phyloP scores from a whole-genome alignment of 768 basidiomycete species.

The Phaeotremella skinneri region DNA sequence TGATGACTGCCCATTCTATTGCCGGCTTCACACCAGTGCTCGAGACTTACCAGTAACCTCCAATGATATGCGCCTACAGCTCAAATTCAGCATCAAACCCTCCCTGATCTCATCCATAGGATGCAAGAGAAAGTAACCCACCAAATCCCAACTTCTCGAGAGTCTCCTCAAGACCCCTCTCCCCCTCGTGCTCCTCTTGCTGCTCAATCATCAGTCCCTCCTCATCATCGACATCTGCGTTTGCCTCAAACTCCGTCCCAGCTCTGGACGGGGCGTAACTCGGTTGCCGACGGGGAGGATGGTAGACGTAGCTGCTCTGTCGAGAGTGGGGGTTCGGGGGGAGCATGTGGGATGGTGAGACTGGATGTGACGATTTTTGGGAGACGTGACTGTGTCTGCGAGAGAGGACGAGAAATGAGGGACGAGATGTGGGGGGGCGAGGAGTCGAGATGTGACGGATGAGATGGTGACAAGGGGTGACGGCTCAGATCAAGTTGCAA shows the following conservation, averaged over 20 bases:
- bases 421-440: too few species aligned
- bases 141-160: conserved; percentile 49
- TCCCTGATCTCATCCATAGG: neutral
- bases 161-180: conserved; percentile 45
- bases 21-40: too few species aligned
- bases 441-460: too few species aligned
- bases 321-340: conserved; percentile 8
- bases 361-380: neutral
- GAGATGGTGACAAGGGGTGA: too few species aligned
- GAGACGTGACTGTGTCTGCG: neutral
- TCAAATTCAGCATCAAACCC: neutral
- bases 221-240: conserved; percentile 16
- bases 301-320: conserved; percentile 3
- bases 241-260: conserved; percentile 7
- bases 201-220: conserved; percentile 11
- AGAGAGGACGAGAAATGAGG: too few species aligned
- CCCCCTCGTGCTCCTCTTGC: conserved; percentile 8
- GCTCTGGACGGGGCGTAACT: conserved; percentile 1
- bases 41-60: conserved; percentile 40
- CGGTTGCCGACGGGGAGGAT: neutral
- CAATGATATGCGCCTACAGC: conserved; percentile 46
- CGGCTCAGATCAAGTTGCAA: too few species aligned
- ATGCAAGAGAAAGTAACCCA: conserved; percentile 11
- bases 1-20: too few species aligned
- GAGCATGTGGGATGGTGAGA: neutral